Evolutionary conservation across 345 rosid genomes (phyloP), one percentile per base, ranked within the genome.

Genomic region (Brassica nigra): DNA sequence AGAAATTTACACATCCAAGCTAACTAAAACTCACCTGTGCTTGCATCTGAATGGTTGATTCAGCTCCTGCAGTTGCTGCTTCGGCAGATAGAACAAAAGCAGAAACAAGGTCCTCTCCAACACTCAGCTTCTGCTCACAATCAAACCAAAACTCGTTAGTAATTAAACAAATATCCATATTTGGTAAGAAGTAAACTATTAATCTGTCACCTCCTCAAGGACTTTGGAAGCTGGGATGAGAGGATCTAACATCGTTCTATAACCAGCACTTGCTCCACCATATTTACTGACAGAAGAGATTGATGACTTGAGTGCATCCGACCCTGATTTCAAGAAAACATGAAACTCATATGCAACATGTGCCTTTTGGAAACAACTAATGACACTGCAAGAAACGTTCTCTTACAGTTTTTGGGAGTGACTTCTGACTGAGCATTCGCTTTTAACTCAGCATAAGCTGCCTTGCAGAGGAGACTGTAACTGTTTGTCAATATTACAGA

Each of bases 251-350:
- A 95, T 58, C 0, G 97, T 95, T 47, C 99, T 91, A 76, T 81
- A 89, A 54, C 99, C 97, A 66, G 97, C 97, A 78, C 76, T 75
- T 70, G 97, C 99, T 33, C 99, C 97, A 10, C 99, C 95, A 55
- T 95, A 95, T 81, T 87, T 95, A 82, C 97, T 92, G 58, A 94
- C 90, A 2, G 95, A 89, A 75, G 89, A 70, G 68, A 92, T 90
- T 66, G 97, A 83, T 83, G 97, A 90, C 84, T 92, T 90, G 61
- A 94, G 88, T 75, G 95, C 92, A 85, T 88, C 92, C 49, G 87
- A 84, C 99, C 99, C 99, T 92, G 89, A 15, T 34, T 61, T 34
- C 28, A 64, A 64, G 68, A 8, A 3, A 28, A 15, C 8, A 74
- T 66, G 68, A 76, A 29, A 52, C 73, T 64, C 73, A 74, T 16